Conservation (phyloP, 345 rosid species). For the Kandelia obovata region DNA sequence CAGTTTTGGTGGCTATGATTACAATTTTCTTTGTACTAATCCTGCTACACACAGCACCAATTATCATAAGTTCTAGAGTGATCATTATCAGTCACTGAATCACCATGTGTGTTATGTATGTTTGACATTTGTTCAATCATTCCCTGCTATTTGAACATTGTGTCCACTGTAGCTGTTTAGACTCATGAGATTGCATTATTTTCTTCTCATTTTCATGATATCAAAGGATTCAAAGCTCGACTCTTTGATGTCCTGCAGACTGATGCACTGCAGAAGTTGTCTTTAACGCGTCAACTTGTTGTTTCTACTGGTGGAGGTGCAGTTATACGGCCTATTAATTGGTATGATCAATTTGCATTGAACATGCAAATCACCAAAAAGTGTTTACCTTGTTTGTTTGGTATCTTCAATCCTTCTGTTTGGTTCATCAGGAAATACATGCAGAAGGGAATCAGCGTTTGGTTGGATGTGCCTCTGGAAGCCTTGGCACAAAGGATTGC, state of each 20-base stretch:
- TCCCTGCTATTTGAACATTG: too few relatives aligned
- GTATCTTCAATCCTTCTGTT: neutral
- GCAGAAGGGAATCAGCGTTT: slow-evolving; percentile 78
- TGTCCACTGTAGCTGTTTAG: too few relatives aligned
- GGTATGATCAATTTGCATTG: slow-evolving; percentile 36
- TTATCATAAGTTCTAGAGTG: too few relatives aligned
- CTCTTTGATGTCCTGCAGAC: slow-evolving; percentile 41
- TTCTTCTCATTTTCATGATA: neutral
- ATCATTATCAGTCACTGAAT: too few relatives aligned
- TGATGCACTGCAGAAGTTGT: slow-evolving; percentile 55
- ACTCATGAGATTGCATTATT: neutral
- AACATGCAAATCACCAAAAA: neutral
- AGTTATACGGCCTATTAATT: slow-evolving; percentile 69
- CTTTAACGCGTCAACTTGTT: slow-evolving; percentile 56
- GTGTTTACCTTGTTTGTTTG: neutral
- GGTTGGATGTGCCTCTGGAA: slow-evolving; percentile 95
- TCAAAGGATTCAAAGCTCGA: neutral
- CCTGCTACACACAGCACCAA: too few relatives aligned
- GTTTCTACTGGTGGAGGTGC: slow-evolving; percentile 99
- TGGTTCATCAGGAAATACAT: slow-evolving; percentile 59
- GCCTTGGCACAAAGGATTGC: slow-evolving; percentile 89
- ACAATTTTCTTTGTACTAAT: neutral
- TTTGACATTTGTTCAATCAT: too few relatives aligned
- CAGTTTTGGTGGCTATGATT: neutral
- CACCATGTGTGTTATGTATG: too few relatives aligned